phyloP scores from a whole-genome alignment of 495 filamentous ascomycete species.

The Annulohypoxylon nitens region DNA sequence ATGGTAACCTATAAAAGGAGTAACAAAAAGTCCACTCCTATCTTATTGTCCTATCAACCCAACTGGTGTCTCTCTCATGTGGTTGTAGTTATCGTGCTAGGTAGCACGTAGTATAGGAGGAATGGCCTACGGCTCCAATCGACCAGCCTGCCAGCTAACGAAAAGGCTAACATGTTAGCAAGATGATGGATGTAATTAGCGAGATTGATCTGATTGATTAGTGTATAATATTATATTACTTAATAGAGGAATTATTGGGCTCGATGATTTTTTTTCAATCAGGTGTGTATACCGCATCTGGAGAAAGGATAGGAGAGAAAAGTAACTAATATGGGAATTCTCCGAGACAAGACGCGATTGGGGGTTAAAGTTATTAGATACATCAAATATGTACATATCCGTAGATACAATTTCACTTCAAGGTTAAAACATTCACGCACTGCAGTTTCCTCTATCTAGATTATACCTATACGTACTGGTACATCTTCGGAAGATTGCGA shows the following conservation, averaged over 20 bases:
- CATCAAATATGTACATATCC: not conserved
- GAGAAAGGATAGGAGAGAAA: conserved; percentile 6
- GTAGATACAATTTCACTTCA: not conserved
- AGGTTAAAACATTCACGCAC: conserved; percentile 7
- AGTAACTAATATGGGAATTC: conserved; percentile 37
- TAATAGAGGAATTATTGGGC: conserved; percentile 10
- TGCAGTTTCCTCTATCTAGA: not conserved
- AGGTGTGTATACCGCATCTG: conserved; percentile 11
- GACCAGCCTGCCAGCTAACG: not conserved
- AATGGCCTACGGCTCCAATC: not conserved
- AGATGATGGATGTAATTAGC: conserved; percentile 25
- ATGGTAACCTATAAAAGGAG: conserved; percentile 25
- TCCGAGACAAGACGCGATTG: conserved; percentile 38
- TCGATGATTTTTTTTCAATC: not conserved
- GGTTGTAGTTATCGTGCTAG: not conserved
- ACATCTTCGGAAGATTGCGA: conserved; percentile 46
- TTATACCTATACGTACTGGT: conserved; percentile 15
- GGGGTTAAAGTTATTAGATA: conserved; percentile 18
- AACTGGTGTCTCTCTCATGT: not conserved
- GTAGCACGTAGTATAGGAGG: conserved; percentile 4
- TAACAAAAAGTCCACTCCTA: conserved; percentile 22
- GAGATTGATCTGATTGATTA: conserved; percentile 22
- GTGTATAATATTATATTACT: conserved; percentile 13
- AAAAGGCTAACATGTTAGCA: not conserved
- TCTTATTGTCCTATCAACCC: not conserved